These are phyloP conservation scores for Erodium texanum DNA, from an alignment of 441 rosid species.

Conservation along the genomic window DNA sequence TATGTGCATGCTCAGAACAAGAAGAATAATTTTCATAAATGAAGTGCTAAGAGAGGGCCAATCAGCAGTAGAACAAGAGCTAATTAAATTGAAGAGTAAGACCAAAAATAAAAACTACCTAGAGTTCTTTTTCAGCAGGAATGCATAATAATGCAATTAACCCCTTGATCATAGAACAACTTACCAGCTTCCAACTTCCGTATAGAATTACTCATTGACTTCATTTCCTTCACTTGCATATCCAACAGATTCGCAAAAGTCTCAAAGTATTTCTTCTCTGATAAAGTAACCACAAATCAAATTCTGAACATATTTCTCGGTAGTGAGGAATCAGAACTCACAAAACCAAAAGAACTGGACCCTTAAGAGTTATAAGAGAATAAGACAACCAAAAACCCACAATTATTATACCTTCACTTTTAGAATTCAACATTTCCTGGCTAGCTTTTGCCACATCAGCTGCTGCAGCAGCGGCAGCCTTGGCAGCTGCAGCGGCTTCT, in stretches of 20 bases:
- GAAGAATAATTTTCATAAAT: neutral
- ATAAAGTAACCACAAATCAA: conserved; percentile 10
- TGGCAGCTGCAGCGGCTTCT: conserved; percentile 89
- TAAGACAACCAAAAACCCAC: neutral
- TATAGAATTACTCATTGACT: conserved; percentile 47
- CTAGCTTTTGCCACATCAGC: conserved; percentile 81
- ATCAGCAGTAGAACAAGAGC: neutral
- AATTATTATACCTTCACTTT: conserved; percentile 44
- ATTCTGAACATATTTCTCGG: conserved; percentile 1
- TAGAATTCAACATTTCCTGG: conserved; percentile 69
- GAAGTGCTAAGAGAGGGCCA: neutral
- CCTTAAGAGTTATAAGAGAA: neutral
- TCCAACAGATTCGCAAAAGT: conserved; percentile 41
- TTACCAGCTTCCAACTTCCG: conserved; percentile 55
- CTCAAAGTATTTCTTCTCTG: conserved; percentile 46
- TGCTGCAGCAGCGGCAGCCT: conserved; percentile 84
- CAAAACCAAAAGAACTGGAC: conserved; percentile 8
- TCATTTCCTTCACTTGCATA: conserved; percentile 59
- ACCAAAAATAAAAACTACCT: neutral
- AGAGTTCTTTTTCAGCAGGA: neutral
- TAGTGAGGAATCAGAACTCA: neutral
- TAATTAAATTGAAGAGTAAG: neutral
- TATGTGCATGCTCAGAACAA: too few species aligned
- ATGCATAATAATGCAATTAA: neutral
- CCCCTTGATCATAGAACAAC: conserved; percentile 11